Conservation (phyloP, 2,329 filamentous ascomycete genomes). For the Xylariaceae sp. region DNA sequence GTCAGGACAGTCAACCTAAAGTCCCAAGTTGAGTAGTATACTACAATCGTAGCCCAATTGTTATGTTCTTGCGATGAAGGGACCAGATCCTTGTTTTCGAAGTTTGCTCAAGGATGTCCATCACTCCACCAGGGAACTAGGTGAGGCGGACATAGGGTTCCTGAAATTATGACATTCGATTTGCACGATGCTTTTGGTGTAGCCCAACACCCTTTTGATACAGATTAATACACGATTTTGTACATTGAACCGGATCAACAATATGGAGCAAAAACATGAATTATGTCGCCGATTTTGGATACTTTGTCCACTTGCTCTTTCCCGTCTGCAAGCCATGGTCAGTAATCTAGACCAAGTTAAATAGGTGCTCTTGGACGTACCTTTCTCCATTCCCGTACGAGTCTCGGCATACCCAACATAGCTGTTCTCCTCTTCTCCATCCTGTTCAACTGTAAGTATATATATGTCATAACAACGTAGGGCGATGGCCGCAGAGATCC, state of each 20-base stretch:
- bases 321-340: constrained; percentile 43
- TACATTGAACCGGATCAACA: constrained; percentile 24
- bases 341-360: constrained; percentile 24
- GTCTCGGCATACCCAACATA: constrained; percentile 90
- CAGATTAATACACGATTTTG: constrained; percentile 27
- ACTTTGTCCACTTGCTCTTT: constrained; percentile 56
- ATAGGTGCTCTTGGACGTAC: constrained; percentile 44
- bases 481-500: neutral
- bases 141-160: neutral
- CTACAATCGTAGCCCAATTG: too few species aligned
- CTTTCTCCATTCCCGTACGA: constrained; percentile 92
- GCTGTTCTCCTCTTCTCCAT: constrained; percentile 87
- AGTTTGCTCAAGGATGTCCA: too few species aligned
- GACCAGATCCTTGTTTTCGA: too few species aligned
- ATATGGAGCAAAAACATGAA: constrained; percentile 12
- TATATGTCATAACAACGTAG: constrained; percentile 4
- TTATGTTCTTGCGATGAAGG: too few species aligned
- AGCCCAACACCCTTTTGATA: constrained; percentile 7
- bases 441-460: constrained; percentile 44
- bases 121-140: neutral
- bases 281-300: constrained; percentile 47
- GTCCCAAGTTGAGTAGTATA: too few species aligned
- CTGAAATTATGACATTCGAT: neutral
- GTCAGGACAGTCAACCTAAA: neutral
- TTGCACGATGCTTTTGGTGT: constrained; percentile 5